A percentile compares a stretch with the other conserved stretches of the same genome.
phyloP scores from a whole-genome alignment of 2,329 filamentous ascomycete species.

The Fusarium veterinarium region DNA sequence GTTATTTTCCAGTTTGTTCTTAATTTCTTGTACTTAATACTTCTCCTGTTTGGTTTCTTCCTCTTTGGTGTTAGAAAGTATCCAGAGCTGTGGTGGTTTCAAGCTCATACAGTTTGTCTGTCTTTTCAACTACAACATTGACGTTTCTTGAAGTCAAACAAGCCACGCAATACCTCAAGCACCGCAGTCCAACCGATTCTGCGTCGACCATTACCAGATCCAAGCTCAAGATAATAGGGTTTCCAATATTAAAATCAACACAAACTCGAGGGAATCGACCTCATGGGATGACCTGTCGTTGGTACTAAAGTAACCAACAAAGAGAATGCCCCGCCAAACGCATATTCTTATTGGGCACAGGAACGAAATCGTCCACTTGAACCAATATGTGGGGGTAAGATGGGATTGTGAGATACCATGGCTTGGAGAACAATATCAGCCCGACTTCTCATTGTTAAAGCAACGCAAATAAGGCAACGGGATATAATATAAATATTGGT shows the following conservation, averaged over 20 bases:
- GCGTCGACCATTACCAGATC: background rate
- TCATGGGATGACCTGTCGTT: constrained; percentile 26
- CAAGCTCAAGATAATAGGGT: background rate
- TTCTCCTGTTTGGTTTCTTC: background rate
- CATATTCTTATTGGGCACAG: constrained; percentile 27
- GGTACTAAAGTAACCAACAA: constrained; percentile 36
- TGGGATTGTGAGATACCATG: constrained; percentile 34
- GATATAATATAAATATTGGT: constrained; percentile 14
- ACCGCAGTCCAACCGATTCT: background rate
- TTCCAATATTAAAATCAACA: background rate
- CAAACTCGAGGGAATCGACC: background rate
- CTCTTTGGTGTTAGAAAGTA: background rate
- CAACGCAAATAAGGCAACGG: constrained; percentile 35
- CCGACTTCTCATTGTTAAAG: constrained; percentile 29
- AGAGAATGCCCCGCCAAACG: constrained; percentile 37
- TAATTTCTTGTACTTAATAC: rapidly evolving
- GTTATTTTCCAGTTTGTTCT: background rate
- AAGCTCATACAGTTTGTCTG: background rate
- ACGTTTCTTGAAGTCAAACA: background rate
- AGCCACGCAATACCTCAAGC: background rate
- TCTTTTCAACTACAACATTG: background rate
- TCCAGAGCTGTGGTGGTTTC: background rate
- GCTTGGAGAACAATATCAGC: constrained; percentile 47
- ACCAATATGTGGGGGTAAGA: constrained; percentile 41
- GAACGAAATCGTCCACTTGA: constrained; percentile 25